Evolutionary conservation across 345 rosid species (phyloP), one percentile per base, ranked within the genome.

Genomic region (Bretschneidera sinensis): DNA sequence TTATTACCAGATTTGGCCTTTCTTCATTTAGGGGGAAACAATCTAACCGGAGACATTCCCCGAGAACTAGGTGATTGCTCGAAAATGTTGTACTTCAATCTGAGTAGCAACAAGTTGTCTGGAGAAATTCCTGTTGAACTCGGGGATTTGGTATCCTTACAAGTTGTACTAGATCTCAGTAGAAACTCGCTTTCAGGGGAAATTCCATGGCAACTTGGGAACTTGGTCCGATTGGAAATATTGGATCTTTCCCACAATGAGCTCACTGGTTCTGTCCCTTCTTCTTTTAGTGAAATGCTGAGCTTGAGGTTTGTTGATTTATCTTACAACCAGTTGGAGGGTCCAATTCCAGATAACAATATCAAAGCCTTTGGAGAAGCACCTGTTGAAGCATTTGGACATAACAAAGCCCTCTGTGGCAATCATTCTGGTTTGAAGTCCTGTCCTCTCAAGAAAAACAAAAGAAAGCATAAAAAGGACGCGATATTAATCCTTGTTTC

Each of bases 401-500:
- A 70, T 48, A 80, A 80, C 57, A 69, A 9, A 21, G 78, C 66
- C 39, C 62, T 80, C 14, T 80, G 85, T 48, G 81, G 82, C 11
- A 39, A 39, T 13, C 1, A 39, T 39, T 39, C 45, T 39, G 45
- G 45, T 14, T 14, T 39, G 45, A 5, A 39, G 16, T 14, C 10
- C 9, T 39, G 16, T 39, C 45, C 33, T 8, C 33, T 28, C n/a
- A n/a, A n/a, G 33, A 8, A 28, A 28, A 28, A 14, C 16, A 39
- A 39, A 9, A 39, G 45, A 39, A 14, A 14, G 1, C 45, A 39
- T 39, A 13, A 14, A 1, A 5, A 39, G 9, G 45, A 14, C 1
- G 15, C 16, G 45, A 9, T 39, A 1, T 14, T 39, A 13, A 39
- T 39, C 6, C 1, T 39, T 14, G 10, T 39, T 11, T 13, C 45